Evolutionary conservation across 1,139 yeast species (phyloP), one percentile per base, ranked within the genome.

Genomic region (Scheffersomyces quercinus): DNA sequence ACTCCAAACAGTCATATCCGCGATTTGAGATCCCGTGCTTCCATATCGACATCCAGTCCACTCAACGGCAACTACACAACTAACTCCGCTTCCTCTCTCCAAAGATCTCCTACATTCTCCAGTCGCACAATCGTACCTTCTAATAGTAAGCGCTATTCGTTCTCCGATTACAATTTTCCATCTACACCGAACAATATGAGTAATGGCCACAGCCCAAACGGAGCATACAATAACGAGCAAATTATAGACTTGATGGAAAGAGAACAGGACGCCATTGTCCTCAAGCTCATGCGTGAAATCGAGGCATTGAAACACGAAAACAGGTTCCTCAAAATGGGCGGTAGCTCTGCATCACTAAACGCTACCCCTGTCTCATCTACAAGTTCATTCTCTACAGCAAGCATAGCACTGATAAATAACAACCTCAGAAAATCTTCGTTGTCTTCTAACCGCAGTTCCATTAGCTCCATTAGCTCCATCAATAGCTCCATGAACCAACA

Each of bases 201-300:
- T 20, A 20, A 20, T 20, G 8, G 26, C 9, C 26, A 20, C 26
- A 28, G 31, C 35, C 26, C n/a, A 5, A 37, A 33, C 15, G 32
- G 42, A 35, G 46, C 41, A 39, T 30, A 37, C 29, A 44, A 38
- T 38, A 48, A 41, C 28, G 83, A 77, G 38, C 79, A 78, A 47
- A 70, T 79, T 33, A 75, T 82, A 38, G 84, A 82, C 57, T 66
- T 76, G 44, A 81, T 83, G 86, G 88, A 83, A 55, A 73, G 81
- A 45, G 88, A 83, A 55, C 88, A 83, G 56, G 88, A 83, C 53
- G 85, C 83, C 3, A 79, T 82, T 31, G 88, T 82, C 7, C 62
- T 82, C 49, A 78, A 73, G 53, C 60, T 82, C 35, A 74, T 81
- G 77, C 73, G 73, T 50, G 86, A 82, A 52, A 81, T 82, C 33